These are phyloP conservation scores for Anaeramoeba ignava DNA, from an alignment of 78 protist species.

Conservation along the genomic window DNA sequence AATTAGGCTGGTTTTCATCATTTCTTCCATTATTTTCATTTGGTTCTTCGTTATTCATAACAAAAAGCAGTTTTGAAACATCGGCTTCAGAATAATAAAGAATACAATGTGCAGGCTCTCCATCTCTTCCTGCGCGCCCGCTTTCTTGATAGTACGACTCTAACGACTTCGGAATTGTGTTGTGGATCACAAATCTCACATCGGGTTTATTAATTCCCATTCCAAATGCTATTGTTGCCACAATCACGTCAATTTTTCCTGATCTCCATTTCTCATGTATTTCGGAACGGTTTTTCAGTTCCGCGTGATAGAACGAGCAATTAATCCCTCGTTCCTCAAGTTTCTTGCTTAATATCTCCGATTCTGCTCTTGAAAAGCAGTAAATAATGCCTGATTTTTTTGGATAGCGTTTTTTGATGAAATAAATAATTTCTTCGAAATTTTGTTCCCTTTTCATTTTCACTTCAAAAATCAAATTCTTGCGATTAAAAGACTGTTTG, in stretches of 20 bases:
- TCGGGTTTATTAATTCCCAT: constrained; percentile 31
- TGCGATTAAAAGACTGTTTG: constrained; percentile 16
- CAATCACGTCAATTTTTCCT: constrained; percentile 13
- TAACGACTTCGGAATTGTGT: constrained; percentile 9
- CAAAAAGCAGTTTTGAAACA: background rate
- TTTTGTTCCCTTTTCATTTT: background rate
- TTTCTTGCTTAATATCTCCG: constrained; percentile 45
- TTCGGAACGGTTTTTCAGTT: constrained; percentile 8
- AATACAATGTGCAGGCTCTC: background rate
- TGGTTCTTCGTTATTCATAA: background rate
- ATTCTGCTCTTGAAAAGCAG: constrained; percentile 61
- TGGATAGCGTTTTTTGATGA: constrained; percentile 12
- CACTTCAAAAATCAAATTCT: constrained; percentile 1
- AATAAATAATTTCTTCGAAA: background rate
- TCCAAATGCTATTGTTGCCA: constrained; percentile 57
- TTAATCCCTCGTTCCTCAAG: constrained; percentile 16
- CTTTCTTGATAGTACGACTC: constrained; percentile 3
- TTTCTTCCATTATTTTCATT: too few relatives aligned
- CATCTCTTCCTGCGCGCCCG: constrained; percentile 15
- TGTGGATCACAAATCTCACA: constrained; percentile 25
- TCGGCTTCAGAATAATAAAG: background rate
- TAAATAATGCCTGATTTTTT: constrained; percentile 79
- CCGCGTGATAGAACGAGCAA: constrained; percentile 38
- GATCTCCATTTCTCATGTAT: constrained; percentile 21
- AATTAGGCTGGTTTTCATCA: too few relatives aligned